phyloP scores from a whole-genome alignment of 2,329 filamentous ascomycete species.

The Aspergillus tanneri region DNA sequence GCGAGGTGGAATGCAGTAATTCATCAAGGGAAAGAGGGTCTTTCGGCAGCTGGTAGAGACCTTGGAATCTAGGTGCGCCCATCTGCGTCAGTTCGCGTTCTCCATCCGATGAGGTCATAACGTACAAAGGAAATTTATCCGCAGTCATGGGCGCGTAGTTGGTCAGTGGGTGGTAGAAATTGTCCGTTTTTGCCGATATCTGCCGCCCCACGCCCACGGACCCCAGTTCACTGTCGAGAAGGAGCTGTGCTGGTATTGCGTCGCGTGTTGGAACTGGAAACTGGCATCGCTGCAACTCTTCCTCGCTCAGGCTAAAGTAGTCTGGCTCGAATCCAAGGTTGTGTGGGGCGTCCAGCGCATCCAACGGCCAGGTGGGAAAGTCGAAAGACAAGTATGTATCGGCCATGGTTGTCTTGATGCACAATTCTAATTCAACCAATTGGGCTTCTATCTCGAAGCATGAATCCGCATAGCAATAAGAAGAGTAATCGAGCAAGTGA shows the following conservation, averaged over 20 bases:
- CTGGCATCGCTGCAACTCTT: background rate
- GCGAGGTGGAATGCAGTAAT: conserved; percentile 21
- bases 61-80: background rate
- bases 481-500: no score
- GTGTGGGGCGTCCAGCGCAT: background rate
- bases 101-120: background rate
- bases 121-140: background rate
- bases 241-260: background rate
- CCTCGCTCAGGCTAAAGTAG: background rate
- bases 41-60: background rate
- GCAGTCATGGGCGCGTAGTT: background rate
- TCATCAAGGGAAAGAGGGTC: conserved; percentile 11
- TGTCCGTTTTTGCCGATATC: background rate
- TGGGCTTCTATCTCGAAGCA: background rate
- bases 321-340: background rate
- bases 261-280: background rate
- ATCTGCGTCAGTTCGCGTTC: background rate
- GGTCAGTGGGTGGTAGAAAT: background rate
- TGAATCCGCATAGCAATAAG: background rate
- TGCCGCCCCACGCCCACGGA: background rate
- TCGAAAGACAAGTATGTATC: background rate
- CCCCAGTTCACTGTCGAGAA: background rate
- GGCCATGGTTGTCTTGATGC: background rate
- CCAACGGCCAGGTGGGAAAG: background rate
- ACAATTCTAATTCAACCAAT: background rate